Evolutionary conservation across 345 rosid species (phyloP), one percentile per base, ranked within the genome.

Genomic region (Balakata baccata): DNA sequence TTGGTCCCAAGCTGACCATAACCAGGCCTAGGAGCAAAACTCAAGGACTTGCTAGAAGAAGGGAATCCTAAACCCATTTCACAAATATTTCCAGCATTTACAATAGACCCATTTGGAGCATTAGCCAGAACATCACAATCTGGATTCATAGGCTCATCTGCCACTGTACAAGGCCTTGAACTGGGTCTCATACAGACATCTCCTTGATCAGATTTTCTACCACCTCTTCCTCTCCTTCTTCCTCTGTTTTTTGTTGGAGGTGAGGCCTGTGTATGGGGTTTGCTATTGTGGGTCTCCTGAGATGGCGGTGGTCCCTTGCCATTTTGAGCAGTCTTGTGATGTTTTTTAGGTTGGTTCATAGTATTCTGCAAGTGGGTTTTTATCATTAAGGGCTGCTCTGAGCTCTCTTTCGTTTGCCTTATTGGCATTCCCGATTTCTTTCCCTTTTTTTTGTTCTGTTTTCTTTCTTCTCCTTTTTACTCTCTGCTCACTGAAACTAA

Each of bases 181-280:
- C 96, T 87, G 53, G 99, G 99, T 77, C 96, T 88, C 88, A 84
- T 87, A 83, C 76, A 93, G 49, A 80, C 92, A 73, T 93, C 97
- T 7, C 86, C 87, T 79, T 91, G 99, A 78, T 96, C 99, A 71
- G 94, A 93, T 78, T 95, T 95, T 76, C 91, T 77, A 34, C 98
- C 98, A 52, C 99, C 99, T 72, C 99, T 87, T 11, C 97, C 91
- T 77, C 98, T 88, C 64, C 99, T 91, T 74, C 98, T 89, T 45
- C 91, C 81, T 79, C 84, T 87, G 49, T 77, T 89, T 81, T 85
- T 91, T 0, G 85, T 49, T 9, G 96, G 89, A 29, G 98, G 94
- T 10, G 97, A 92, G 59, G 86, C 66, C 79, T 86, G 90, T 79
- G 62, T 83, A 63, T 79, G 87, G 54, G 73, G 71, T 62, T 87